Percentiles rank a stretch among this genome's conserved stretches.
These are phyloP conservation scores for Yarrowia osloensis DNA, from an alignment of 805 yeast species.

Conservation along the genomic window DNA sequence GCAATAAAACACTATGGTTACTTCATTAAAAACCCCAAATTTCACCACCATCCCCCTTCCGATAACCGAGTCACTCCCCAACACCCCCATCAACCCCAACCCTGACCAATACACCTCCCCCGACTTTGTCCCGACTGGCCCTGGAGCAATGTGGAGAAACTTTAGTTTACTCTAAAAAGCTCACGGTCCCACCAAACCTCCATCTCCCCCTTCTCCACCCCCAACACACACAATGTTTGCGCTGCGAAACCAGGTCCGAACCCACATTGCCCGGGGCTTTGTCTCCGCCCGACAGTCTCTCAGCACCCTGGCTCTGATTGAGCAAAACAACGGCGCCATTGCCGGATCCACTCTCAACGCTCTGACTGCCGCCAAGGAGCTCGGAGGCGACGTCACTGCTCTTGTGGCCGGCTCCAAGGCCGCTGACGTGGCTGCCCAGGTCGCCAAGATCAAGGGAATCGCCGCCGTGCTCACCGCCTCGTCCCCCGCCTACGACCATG, in stretches of 20 bases:
- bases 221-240: constrained; percentile 21
- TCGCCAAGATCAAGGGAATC: constrained; percentile 57
- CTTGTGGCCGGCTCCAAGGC: constrained; percentile 68
- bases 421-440: constrained; percentile 50
- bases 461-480: constrained; percentile 59
- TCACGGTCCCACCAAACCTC: not conserved
- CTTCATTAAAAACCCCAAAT: not conserved
- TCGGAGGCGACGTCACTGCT: constrained; percentile 69
- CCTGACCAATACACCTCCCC: not conserved
- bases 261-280: constrained; percentile 26
- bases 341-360: constrained; percentile 72
- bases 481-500: constrained; percentile 58
- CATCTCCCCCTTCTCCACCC: not conserved
- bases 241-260: constrained; percentile 26
- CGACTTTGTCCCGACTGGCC: constrained; percentile 16
- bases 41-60: not conserved
- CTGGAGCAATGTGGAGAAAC: constrained; percentile 27
- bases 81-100: not conserved
- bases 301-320: constrained; percentile 72
- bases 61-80: not conserved
- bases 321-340: constrained; percentile 55
- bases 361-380: constrained; percentile 70
- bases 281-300: constrained; percentile 17
- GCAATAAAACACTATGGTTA: too few relatives aligned
- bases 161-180: constrained; percentile 7